These are phyloP conservation scores for Barnettozyma wickerhamii DNA, from an alignment of 805 yeast species.

Conservation along the genomic window DNA sequence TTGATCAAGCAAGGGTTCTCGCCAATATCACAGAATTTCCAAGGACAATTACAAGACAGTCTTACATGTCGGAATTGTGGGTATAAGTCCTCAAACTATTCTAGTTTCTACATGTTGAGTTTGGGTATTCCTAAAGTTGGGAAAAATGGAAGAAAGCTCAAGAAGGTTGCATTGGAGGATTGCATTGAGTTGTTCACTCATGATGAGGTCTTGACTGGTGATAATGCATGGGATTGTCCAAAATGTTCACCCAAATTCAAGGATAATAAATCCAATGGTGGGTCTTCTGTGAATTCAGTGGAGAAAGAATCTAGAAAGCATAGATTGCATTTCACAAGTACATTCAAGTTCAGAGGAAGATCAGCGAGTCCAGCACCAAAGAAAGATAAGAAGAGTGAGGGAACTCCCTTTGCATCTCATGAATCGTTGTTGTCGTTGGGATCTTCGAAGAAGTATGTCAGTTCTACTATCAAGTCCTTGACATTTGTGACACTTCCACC, in stretches of 20 bases:
- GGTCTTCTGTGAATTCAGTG: not conserved
- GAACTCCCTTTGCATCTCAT: conserved; percentile 9
- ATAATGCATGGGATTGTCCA: conserved; percentile 84
- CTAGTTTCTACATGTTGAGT: conserved; percentile 59
- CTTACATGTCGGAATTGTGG: conserved; percentile 65
- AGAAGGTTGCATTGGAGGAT: conserved; percentile 43
- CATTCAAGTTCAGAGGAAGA: conserved; percentile 25
- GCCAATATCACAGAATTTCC: conserved; percentile 61
- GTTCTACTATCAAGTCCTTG: conserved; percentile 62
- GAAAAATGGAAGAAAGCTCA: conserved; percentile 26
- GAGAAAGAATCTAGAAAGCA: conserved; percentile 18
- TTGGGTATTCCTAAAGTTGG: conserved; percentile 50
- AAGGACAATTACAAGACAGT: conserved; percentile 68
- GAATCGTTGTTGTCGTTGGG: conserved; percentile 17
- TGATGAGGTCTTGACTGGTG: conserved; percentile 63
- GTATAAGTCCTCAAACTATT: conserved; percentile 51
- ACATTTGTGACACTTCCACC: conserved; percentile 77
- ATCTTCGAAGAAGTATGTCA: conserved; percentile 6
- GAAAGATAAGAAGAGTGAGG: conserved; percentile 11
- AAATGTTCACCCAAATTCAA: conserved; percentile 39
- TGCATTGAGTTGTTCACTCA: conserved; percentile 58
- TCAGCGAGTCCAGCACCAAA: conserved; percentile 23
- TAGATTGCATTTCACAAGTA: conserved; percentile 17
- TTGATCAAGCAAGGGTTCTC: conserved; percentile 58
- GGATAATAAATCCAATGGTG: not conserved